These are phyloP conservation scores for Blastomyces gilchristii DNA, from an alignment of 2,329 filamentous ascomycete species.

Conservation along the genomic window DNA sequence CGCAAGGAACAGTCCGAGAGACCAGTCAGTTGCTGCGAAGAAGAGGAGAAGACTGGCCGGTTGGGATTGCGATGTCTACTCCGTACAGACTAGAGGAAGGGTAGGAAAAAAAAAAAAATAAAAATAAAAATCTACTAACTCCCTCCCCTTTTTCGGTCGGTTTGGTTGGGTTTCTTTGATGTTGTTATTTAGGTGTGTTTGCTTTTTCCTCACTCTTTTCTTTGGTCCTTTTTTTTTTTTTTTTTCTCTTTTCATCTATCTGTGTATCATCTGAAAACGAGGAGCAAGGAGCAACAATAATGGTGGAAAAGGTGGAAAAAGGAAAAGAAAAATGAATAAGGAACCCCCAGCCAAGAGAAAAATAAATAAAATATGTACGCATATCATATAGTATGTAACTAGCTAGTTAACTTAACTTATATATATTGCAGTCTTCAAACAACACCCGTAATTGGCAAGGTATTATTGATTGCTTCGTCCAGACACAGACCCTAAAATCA, in stretches of 20 bases:
- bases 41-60: neutral
- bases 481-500: neutral
- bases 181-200: neutral
- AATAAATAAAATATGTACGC: neutral
- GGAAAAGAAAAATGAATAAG: neutral
- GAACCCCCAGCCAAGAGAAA: too few relatives aligned
- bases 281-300: neutral
- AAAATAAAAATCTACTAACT: neutral
- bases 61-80: conserved; percentile 1
- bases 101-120: neutral
- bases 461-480: neutral
- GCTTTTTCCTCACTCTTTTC: neutral
- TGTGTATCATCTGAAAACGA: too few relatives aligned
- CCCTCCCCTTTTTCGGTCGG: neutral
- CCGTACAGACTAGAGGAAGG: too few relatives aligned
- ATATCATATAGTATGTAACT: too few relatives aligned
- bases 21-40: neutral
- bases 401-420: too few relatives aligned
- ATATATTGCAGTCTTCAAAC: too few relatives aligned
- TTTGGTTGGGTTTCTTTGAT: conserved; percentile 1
- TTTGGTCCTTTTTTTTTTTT: neutral
- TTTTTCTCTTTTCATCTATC: neutral
- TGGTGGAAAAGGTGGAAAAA: neutral
- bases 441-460: too few relatives aligned
- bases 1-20: conserved; percentile 1